A percentile compares a stretch with the other conserved stretches of the same genome.
phyloP scores from a whole-genome alignment of 768 basidiomycete species.

The Crucibulum laeve region DNA sequence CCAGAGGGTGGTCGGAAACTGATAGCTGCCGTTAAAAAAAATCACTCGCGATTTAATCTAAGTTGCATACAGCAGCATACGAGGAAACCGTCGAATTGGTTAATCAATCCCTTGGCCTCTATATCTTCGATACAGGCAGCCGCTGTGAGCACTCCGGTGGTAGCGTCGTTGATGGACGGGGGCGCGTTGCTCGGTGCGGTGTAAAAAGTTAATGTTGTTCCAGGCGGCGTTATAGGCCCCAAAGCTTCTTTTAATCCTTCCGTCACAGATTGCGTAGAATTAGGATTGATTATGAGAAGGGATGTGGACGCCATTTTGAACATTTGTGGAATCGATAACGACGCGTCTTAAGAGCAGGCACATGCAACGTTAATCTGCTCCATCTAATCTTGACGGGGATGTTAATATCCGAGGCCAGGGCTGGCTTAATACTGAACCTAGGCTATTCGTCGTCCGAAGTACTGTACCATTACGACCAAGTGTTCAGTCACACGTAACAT shows the following conservation, averaged over 20 bases:
- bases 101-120: slow-evolving; percentile 15
- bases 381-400: no score
- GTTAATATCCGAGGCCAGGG: no score
- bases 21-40: background rate
- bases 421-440: no score
- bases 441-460: no score
- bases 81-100: slow-evolving; percentile 28
- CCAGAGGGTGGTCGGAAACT: slow-evolving; percentile 34
- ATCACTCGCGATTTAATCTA: background rate
- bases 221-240: slow-evolving; percentile 19
- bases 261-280: slow-evolving; percentile 29
- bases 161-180: slow-evolving; percentile 25
- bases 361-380: no score
- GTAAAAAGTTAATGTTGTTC: slow-evolving; percentile 23
- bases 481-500: no score
- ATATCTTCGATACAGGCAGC: slow-evolving; percentile 26
- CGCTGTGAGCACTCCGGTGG: slow-evolving; percentile 24
- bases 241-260: slow-evolving; percentile 20
- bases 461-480: no score
- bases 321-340: slow-evolving; percentile 33
- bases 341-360: no score
- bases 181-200: slow-evolving; percentile 26
- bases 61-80: slow-evolving; percentile 33
- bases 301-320: slow-evolving; percentile 2
- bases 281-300: slow-evolving; percentile 32